phyloP scores from a whole-genome alignment of 805 yeast genomes.

The Kuraishia molischiana region DNA sequence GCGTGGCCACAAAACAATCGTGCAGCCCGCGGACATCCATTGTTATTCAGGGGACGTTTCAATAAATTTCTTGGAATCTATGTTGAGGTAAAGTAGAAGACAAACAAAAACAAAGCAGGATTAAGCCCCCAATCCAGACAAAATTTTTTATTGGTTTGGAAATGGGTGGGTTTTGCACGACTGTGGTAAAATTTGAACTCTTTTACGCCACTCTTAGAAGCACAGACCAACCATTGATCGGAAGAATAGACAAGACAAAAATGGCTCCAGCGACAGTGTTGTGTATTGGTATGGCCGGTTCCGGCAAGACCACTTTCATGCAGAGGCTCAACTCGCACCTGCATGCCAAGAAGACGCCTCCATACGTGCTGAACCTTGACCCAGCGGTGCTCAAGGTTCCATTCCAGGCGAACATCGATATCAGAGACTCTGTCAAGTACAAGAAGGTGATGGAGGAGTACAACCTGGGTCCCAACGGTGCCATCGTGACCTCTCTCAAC shows the following conservation, averaged over 20 bases:
- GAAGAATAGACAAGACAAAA: too few species aligned
- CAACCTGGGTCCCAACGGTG: constrained; percentile 95
- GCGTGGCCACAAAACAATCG: constrained; percentile 71
- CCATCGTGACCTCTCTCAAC: constrained; percentile 90
- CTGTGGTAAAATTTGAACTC: too few species aligned
- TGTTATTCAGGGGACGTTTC: too few species aligned
- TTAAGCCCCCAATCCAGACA: too few species aligned
- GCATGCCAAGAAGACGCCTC: constrained; percentile 61
- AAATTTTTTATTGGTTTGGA: too few species aligned
- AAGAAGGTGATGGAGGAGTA: constrained; percentile 95
- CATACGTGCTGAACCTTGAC: constrained; percentile 89
- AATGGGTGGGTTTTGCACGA: too few species aligned
- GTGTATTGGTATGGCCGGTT: constrained; percentile 42
- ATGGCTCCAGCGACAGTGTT: constrained; percentile 22
- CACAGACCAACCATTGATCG: too few species aligned
- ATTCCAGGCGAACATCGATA: constrained; percentile 88
- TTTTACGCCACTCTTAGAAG: too few species aligned
- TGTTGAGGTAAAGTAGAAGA: too few species aligned
- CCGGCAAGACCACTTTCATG: constrained; percentile 97
- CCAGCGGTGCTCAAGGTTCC: constrained; percentile 97
- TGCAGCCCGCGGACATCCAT: constrained; percentile 68
- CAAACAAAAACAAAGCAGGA: too few species aligned
- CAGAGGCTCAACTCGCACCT: constrained; percentile 88
- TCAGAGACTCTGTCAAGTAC: constrained; percentile 91
- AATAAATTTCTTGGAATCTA: too few species aligned